These are phyloP conservation scores for Aspergillus hiratsukae DNA, from an alignment of 2,329 filamentous ascomycete species.

Conservation along the genomic window DNA sequence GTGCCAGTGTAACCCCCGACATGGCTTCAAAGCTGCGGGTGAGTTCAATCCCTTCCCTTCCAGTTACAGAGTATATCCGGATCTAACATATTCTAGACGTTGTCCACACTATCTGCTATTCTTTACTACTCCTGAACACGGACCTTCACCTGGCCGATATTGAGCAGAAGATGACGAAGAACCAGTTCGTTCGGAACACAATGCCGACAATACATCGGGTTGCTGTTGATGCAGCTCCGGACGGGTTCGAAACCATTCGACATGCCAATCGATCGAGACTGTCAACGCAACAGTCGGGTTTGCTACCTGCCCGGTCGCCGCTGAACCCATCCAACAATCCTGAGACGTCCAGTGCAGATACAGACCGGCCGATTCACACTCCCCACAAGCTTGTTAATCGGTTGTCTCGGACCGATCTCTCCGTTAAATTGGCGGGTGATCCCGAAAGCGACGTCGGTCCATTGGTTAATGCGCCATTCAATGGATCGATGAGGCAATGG, in stretches of 20 bases:
- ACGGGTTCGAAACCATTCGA: constrained; percentile 57
- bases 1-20: constrained; percentile 87
- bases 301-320: constrained; percentile 1
- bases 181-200: constrained; percentile 94
- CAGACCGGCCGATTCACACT: constrained; percentile 14
- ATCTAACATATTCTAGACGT: constrained; percentile 60
- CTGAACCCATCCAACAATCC: constrained; percentile 12
- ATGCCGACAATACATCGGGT: constrained; percentile 81
- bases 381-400: constrained; percentile 23
- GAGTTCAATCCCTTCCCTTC: constrained; percentile 32
- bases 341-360: constrained; percentile 13
- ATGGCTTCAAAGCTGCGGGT: constrained; percentile 89
- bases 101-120: constrained; percentile 96
- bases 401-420: constrained; percentile 23
- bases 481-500: constrained; percentile 74
- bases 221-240: constrained; percentile 66
- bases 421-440: constrained; percentile 26
- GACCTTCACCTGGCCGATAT: constrained; percentile 94
- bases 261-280: constrained; percentile 22
- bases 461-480: constrained; percentile 71
- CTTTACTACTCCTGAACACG: constrained; percentile 89
- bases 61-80: background rate
- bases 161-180: constrained; percentile 91
- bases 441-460: constrained; percentile 50
- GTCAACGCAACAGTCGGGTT: constrained; percentile 40